A percentile compares a stretch with the other conserved stretches of the same genome.
Conservation (phyloP, 345 rosid species). For the Brassica cretica region DNA sequence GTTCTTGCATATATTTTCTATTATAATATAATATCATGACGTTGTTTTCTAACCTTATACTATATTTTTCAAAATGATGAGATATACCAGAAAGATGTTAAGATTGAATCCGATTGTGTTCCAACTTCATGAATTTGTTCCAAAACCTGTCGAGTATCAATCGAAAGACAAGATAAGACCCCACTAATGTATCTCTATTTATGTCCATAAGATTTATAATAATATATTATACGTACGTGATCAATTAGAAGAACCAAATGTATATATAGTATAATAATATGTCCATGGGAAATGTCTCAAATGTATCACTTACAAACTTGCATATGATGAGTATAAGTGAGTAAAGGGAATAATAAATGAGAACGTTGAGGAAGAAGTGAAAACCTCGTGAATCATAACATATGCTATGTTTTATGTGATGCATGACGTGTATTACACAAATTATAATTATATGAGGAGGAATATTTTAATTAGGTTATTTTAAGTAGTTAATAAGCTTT, state of each 20-base stretch:
- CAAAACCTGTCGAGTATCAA: conserved; percentile 3
- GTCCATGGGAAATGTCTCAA: not conserved
- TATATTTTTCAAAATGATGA: conserved; percentile 2
- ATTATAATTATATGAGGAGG: too few species aligned
- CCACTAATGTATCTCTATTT: conserved; percentile 8
- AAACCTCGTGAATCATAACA: not conserved
- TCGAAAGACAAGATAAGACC: conserved; percentile 4
- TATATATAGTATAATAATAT: not conserved
- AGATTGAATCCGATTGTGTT: conserved; percentile 31
- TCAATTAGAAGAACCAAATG: not conserved
- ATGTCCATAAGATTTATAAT: not conserved
- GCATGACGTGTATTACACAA: too few species aligned
- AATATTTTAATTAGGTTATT: too few species aligned
- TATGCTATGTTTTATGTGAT: too few species aligned
- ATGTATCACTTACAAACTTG: too few species aligned
- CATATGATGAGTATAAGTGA: too few species aligned
- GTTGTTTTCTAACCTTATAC: conserved; percentile 11
- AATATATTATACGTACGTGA: not conserved
- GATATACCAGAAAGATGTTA: conserved; percentile 9
- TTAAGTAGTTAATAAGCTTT: too few species aligned
- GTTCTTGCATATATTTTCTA: conserved; percentile 9
- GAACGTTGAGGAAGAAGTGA: not conserved
- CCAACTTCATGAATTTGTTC: conserved; percentile 18
- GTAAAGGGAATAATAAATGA: not conserved
- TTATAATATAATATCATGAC: not conserved